Evolutionary conservation across 2,329 filamentous ascomycete genomes (phyloP), one percentile per base, ranked within the genome.

Genomic region (Chalaropsis ovoidea): DNA sequence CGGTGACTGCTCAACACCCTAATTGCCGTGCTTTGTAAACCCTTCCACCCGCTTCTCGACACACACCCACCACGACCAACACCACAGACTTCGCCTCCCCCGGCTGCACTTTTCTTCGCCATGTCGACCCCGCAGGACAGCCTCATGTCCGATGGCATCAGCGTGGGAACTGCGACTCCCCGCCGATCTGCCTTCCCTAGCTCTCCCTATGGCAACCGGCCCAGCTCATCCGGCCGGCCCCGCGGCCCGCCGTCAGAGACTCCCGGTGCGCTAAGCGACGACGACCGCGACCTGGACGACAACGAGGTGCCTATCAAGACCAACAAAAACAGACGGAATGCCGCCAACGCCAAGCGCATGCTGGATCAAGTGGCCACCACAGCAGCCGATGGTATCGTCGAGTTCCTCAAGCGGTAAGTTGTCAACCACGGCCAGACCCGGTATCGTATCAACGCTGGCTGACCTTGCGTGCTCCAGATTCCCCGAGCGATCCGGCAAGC

Each of bases 341-440:
- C 56, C 24, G 74, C 77, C 58, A 77, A 82, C 65, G 82, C 94
- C 41, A 85, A 88, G 5, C 82, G 83, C 67, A 88, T 93, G 6
- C 86, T 90, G 69, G 90, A 95, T 75, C 82, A 82, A 67, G 87
- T 90, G 62, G 89, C 88, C 68, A 80, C 89, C 69, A 83, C 86
- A 64, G 82, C 93, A 31, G 87, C 90, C 72, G 80, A 86, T 65
- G 84, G 87, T 66, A 94, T 95, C 72, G 86, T 92, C 75, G 81
- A 82, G 69, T 95, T 94, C 72, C 82, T 95, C 31, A 88, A 94
- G 72, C 83, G 81, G 87, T 91, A 74, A 72, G 81, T 73, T 60
- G 67, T 31, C 31, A 31, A 31, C 31, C 6, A 31, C 6, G 31
- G 31, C 31, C 31, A 31, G 31, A 6, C 31, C 31, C 6, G 31